Evolutionary conservation across 768 basidiomycete genomes (phyloP), one percentile per base, ranked within the genome.

Genomic region (Leccinum sublutescens): DNA sequence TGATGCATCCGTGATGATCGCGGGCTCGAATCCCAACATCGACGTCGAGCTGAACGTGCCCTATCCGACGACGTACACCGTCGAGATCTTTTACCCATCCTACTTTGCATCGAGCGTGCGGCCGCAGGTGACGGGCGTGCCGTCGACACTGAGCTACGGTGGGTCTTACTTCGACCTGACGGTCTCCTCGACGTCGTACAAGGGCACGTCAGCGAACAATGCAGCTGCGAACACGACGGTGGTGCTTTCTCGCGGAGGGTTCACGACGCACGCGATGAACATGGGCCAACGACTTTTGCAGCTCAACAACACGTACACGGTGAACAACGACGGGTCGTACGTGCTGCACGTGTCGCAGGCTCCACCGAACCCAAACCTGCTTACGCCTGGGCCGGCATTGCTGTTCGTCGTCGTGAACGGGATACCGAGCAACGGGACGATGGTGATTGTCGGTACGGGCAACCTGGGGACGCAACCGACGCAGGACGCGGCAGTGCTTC

Each of bases 11-110:
- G 87, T 98, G 38, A 73, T 97, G 52, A 82, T 96, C 63, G 93
- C 92, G 31, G 96, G 96, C 7, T 93, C 92, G 33, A 98, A 98
- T 76, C 95, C 95, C 1, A 95, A 95, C 68, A 79, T 89, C 34
- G 95, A 98, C 66, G 87, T 89, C 60, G 87, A 88, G 66, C 60
- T 76, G 34, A 72, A 76, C n/a, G 80, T 82, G 10, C 40, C 79
- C 36, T 93, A 79, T 78, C 87, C 88, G 1, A 93, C 93, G 2
- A 84, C 86, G 27, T 95, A 95, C 68, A 77, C 84, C 33, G 87
- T 89, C 1, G 94, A 96, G 71, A 81, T 87, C 43, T 99, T 95
- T 79, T 98, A 95, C 77, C 96, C 96, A 0, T 80, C 85, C 11
- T 99, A 96, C 77, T 98, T 89, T 78, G 78, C 82, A 43, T 81